Base-by-base conservation (phyloP, 495 filamentous ascomycete species). In the Pseudomonodictys pantanalensis region DNA sequence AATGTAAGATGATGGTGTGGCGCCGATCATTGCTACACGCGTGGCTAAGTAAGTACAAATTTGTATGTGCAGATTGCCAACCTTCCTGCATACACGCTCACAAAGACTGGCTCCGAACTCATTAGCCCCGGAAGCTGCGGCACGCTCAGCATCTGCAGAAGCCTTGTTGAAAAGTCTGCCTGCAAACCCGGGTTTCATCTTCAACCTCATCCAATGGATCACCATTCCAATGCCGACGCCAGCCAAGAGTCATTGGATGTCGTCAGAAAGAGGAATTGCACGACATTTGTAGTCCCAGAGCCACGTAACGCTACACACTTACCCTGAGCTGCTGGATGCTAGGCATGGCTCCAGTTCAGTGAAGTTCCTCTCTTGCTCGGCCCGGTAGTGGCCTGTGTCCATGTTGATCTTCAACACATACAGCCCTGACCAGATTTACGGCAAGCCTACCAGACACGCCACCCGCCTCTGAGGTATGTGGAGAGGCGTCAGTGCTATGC, bases 11-110 rank as follows among this genome's bases (percentile, higher is more conserved):
- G 56, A 52, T 32, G 56, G 47, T 2, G 46, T 52, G 29, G 48
- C 57, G 57, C 18, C 28, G 57, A 60, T 60, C 57, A 12, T 54
- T 60, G 32, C 47, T 52, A 45, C 46, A 24, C 51, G 52, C n/a
- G 44, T 30, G 54, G 56, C 1, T 43, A 45, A 59, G 52, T 15
- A 28, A 8, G 38, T 8, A 51, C 23, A 15, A 8, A 15, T n/a
- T 20, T 30, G 23, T 30, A 20, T 43, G 26, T 52, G 56, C 47
- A 59, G 42, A 44, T 18, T 51, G 52, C 33, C 32, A 42, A 44
- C 47, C 20, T 32, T 60, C 24, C 10, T 32, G 30, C 24, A 23
- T 17, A 5, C 38, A 7, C 20, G n/a, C 47, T 60, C 6, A 45
- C 18, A 3, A 33, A 39, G 33, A 9, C 58, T 38, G 15, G 10